Evolutionary conservation across 2,329 filamentous ascomycete genomes (phyloP), one percentile per base, ranked within the genome.

Genomic region (Clonostachys rosea): DNA sequence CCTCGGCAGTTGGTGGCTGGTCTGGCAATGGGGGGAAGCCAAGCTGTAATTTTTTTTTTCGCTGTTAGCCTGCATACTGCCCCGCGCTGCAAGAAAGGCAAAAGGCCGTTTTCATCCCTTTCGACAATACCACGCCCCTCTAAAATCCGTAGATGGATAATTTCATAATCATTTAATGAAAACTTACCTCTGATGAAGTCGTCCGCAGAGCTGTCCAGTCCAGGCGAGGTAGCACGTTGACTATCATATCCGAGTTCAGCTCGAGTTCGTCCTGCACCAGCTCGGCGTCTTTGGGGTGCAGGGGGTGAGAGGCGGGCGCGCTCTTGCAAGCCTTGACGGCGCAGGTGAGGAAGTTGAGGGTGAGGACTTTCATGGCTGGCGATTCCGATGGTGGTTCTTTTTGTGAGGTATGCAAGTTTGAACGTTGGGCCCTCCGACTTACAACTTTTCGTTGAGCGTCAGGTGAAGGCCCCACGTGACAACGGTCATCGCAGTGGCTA

Each of bases 321-420:
- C 83, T 80, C 71, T 95, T 96, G 86, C 94, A 99, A 48, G 87
- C 78, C 76, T 96, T 97, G 64, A 95, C 87, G 52, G 94, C 92
- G 76, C 94, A 99, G 59, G 90, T 94, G 54, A 97, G 76, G 70
- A 99, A 99, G 71, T 97, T 97, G 60, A 95, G 85, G 51, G 91
- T 96, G 45, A 97, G 82, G 52, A 97, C 76, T 69, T 97, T 97
- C 94, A 99, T 99, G 37, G 40, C 42, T 13, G n/a, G 33, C 30
- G 34, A n/a, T n/a, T 36, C n/a, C 3, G 16, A 42, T 8, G 40
- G 17, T 20, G 17, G 33, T 6, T 10, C 40, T 17, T 11, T 35
- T 11, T 35, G 20, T 41, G 35, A 16, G 35, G 10, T 14, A 46
- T 40, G 30, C 33, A 40, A 12, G 39, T 14, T 30, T 18, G 30